Conservation (phyloP, 2,329 filamentous ascomycete species). For the Botrytis paeoniae region DNA sequence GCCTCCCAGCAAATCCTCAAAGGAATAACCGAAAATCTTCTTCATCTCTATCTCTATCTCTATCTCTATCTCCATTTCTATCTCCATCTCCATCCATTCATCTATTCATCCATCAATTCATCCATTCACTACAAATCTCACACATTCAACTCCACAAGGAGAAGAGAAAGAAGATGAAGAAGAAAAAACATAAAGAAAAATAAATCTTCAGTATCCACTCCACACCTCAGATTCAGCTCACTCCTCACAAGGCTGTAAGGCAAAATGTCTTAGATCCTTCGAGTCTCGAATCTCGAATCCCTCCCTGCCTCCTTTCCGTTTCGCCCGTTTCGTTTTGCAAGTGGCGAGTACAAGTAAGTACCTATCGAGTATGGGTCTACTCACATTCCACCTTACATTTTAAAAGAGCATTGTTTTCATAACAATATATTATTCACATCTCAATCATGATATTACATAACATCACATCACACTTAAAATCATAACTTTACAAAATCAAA, state of each 20-base stretch:
- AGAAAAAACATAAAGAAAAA: no score
- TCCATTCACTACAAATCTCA: no score
- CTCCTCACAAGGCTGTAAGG: background rate
- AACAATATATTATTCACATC: background rate
- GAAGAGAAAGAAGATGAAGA: no score
- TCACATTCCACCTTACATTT: background rate
- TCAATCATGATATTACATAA: background rate
- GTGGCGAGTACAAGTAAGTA: background rate
- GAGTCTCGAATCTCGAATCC: background rate
- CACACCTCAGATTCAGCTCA: no score
- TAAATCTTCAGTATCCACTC: no score
- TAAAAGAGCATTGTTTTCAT: background rate
- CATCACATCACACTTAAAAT: background rate
- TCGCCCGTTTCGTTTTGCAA: background rate
- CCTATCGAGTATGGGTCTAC: background rate
- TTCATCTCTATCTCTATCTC: no score
- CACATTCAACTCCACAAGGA: no score
- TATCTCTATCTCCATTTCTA: no score
- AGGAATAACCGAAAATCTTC: no score
- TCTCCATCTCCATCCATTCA: no score
- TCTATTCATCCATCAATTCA: no score
- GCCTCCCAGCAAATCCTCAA: no score
- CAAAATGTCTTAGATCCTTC: background rate
- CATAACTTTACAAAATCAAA: slow-evolving; percentile 15
- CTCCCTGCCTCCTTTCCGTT: background rate